Conservation (phyloP, 352 stramenopile species). For the Phytophthora ohioensis region DNA sequence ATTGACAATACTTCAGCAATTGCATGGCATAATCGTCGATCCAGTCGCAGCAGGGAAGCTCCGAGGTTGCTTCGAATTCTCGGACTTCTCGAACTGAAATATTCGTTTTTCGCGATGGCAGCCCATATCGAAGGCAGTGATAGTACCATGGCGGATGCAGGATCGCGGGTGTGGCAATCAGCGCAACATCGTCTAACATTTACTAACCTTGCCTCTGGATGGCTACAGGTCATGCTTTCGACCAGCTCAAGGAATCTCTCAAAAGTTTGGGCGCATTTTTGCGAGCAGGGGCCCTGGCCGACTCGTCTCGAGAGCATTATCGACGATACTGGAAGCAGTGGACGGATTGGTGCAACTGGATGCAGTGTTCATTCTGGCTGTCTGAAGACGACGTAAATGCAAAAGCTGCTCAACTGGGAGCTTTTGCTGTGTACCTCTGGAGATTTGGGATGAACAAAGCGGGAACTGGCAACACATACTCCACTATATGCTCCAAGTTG, state of each 20-base stretch:
- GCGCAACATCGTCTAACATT: conserved; percentile 12
- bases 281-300: conserved; percentile 11
- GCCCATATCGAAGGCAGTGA: neutral
- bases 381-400: neutral
- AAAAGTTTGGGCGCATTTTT: conserved; percentile 14
- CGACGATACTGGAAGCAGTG: conserved; percentile 9
- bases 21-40: conserved; percentile 21
- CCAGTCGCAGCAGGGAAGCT: conserved; percentile 4
- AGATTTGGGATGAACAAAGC: conserved; percentile 13
- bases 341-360: conserved; percentile 9
- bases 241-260: conserved; percentile 15
- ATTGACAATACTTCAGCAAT: conserved; percentile 34
- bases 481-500: conserved; percentile 18
- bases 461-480: conserved; percentile 12
- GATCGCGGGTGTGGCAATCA: conserved; percentile 15
- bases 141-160: conserved; percentile 12
- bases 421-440: conserved; percentile 19
- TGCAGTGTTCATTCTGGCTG: conserved; percentile 10
- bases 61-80: conserved; percentile 11
- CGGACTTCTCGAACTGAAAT: conserved; percentile 2
- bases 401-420: conserved; percentile 10
- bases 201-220: conserved; percentile 13
- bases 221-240: conserved; percentile 14
- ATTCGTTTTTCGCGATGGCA: conserved; percentile 11
- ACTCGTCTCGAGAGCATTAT: conserved; percentile 5